Base-by-base conservation (phyloP, 106 monocot genomes). In the Hemerocallis citrina region DNA sequence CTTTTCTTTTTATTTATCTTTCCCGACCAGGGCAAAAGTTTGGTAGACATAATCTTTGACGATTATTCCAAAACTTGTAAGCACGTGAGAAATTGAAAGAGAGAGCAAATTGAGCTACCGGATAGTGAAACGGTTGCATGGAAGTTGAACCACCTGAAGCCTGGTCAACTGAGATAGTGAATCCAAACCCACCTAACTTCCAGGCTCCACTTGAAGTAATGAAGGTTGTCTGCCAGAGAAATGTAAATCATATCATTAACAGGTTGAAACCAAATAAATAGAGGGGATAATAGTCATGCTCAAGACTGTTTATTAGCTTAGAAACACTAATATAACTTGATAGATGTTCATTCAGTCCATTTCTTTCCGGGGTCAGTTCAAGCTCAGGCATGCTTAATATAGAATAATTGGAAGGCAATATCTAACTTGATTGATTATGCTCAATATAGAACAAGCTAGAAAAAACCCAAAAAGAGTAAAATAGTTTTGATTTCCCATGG, bases 131-230 rank as follows among this genome's bases (percentile, higher is more conserved):
- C 58, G 76, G 73, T 55, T 74, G 79, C 5, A 67, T 57, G 21
- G 76, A 44, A 56, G 71, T 83, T 30, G 67, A 73, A 60, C 83
- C 82, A 61, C 71, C 70, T 51, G 86, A 87, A 7, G 72, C 72
- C 69, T 90, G 84, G 35, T 96, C 96, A 46, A 62, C 42, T 27
- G 90, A 58, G 44, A 91, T 41, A 39, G 96, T 78, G 87, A 96
- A 96, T 13, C 96, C 87, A 85, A 96, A 96, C 12, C 96, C 90
- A 52, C 96, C 96, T 67, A 96, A 87, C 65, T 96, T 96, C 96
- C 96, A 96, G 58, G 96, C 90, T 74, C 96, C 96, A 75, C 62
- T 77, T 34, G 79, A 65, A 61, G 96, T 96, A 66, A 96, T 91
- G 73, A 84, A 96, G n/a, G 91, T 72, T 36, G 84, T 76, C 96